Evolutionary conservation across 1,284 basidiomycete genomes (phyloP).

Genomic region (Rhodotorula sp.): DNA sequence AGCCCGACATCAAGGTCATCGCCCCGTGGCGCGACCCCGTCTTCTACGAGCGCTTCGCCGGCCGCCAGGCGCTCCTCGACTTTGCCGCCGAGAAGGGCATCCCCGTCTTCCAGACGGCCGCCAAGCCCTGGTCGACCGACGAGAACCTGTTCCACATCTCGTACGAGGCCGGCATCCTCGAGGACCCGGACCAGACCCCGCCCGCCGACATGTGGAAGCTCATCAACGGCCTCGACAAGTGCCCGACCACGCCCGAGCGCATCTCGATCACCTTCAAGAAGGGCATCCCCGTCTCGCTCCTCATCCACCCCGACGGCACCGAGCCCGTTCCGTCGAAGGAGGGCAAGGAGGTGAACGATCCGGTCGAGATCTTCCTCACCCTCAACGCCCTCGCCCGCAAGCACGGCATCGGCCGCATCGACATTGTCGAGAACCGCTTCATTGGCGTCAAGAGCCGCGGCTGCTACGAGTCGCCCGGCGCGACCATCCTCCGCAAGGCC

Average conservation of each 20-base stretch:
- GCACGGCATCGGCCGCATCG: slow-evolving; percentile 94
- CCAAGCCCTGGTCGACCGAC: slow-evolving; percentile 99
- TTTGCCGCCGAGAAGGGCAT: slow-evolving; percentile 89
- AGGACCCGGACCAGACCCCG: slow-evolving; percentile 93
- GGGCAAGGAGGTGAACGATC: slow-evolving; percentile 68
- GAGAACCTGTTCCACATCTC: slow-evolving; percentile 99
- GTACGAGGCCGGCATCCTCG: slow-evolving; percentile 98
- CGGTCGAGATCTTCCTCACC: slow-evolving; percentile 91
- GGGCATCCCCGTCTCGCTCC: slow-evolving; percentile 83
- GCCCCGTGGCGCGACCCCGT: slow-evolving; percentile 96
- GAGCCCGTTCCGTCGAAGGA: slow-evolving; percentile 25
- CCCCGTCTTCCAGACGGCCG: slow-evolving; percentile 90
- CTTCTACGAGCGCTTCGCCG: slow-evolving; percentile 97
- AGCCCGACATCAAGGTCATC: slow-evolving; percentile 98
- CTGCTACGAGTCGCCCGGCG: slow-evolving; percentile 97
- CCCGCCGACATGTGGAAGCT: slow-evolving; percentile 99
- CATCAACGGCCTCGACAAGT: slow-evolving; percentile 78
- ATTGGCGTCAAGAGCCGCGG: slow-evolving; percentile 98
- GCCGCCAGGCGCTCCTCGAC: slow-evolving; percentile 86
- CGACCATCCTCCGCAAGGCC: slow-evolving; percentile 90
- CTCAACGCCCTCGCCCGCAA: slow-evolving; percentile 91
- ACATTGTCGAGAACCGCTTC: slow-evolving; percentile 99
- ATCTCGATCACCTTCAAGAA: slow-evolving; percentile 81
- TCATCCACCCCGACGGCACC: slow-evolving; percentile 54
- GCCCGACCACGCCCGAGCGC: slow-evolving; percentile 77